Evolutionary conservation across 306 rosid species (phyloP).

Genomic region (Inga leiocalycina): DNA sequence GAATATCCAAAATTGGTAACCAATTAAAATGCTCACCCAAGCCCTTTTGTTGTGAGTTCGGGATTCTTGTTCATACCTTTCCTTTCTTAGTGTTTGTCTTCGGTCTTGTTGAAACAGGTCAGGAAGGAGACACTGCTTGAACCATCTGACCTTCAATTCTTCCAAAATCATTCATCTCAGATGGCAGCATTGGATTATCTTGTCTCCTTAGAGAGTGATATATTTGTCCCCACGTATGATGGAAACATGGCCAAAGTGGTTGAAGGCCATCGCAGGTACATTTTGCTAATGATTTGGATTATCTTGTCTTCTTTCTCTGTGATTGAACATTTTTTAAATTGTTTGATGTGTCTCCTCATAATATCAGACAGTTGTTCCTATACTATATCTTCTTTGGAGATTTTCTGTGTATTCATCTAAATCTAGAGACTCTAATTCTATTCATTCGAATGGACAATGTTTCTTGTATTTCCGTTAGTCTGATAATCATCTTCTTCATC

Average conservation of each 20-base stretch:
- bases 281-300: not conserved
- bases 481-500: not conserved
- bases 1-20: slow-evolving; percentile 79
- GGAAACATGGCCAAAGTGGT: slow-evolving; percentile 99
- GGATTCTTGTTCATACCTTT: not conserved
- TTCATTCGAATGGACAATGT: not conserved
- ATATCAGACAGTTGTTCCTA: not conserved
- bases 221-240: slow-evolving; percentile 88
- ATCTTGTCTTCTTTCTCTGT: not conserved
- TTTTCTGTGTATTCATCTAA: not conserved
- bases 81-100: slow-evolving; percentile 9
- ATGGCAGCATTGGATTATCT: slow-evolving; percentile 97
- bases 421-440: slow-evolving; percentile 11
- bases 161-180: slow-evolving; percentile 92
- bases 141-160: slow-evolving; percentile 76
- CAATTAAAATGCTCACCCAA: slow-evolving; percentile 16
- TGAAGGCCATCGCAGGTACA: slow-evolving; percentile 95
- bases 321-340: not conserved
- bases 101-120: slow-evolving; percentile 59
- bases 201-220: slow-evolving; percentile 88
- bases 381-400: not conserved
- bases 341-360: slow-evolving; percentile 7
- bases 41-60: not conserved
- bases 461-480: not conserved
- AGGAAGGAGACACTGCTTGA: slow-evolving; percentile 88